Conservation (phyloP, 805 yeast genomes). For the Metschnikowia proteae region DNA sequence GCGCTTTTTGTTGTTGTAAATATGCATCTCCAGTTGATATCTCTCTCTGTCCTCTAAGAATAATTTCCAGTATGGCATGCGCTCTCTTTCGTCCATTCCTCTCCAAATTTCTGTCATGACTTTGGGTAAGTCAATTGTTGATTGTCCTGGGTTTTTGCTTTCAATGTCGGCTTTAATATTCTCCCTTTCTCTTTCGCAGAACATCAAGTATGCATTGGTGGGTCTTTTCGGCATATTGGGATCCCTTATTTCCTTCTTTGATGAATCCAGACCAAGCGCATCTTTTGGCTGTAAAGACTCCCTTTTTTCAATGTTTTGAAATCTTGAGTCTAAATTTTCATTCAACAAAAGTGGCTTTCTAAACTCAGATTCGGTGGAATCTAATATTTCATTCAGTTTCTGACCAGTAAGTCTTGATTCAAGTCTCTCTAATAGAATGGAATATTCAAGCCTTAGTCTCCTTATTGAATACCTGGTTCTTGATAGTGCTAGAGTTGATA, state of each 20-base stretch:
- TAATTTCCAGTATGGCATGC: slow-evolving; percentile 67
- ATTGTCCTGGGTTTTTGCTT: slow-evolving; percentile 43
- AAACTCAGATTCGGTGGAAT: slow-evolving; percentile 37
- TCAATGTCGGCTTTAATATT: slow-evolving; percentile 57
- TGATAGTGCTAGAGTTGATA: slow-evolving; percentile 68
- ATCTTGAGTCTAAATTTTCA: slow-evolving; percentile 23
- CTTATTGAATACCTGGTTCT: slow-evolving; percentile 74
- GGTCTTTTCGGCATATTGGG: slow-evolving; percentile 88
- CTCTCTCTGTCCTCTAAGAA: slow-evolving; percentile 77
- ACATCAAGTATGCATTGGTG: slow-evolving; percentile 81
- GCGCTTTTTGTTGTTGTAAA: slow-evolving; percentile 30
- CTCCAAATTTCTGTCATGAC: slow-evolving; percentile 88
- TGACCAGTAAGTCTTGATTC: slow-evolving; percentile 39
- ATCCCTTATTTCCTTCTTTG: slow-evolving; percentile 43
- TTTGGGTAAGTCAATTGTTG: slow-evolving; percentile 60
- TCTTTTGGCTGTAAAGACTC: slow-evolving; percentile 5
- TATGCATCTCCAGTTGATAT: slow-evolving; percentile 68
- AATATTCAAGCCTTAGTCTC: slow-evolving; percentile 77
- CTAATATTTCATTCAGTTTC: slow-evolving; percentile 20
- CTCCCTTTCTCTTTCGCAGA: slow-evolving; percentile 84
- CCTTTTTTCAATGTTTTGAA: slow-evolving; percentile 13
- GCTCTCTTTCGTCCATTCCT: slow-evolving; percentile 59
- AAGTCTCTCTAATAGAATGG: slow-evolving; percentile 72
- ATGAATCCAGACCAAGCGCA: slow-evolving; percentile 19
- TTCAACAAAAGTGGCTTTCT: slow-evolving; percentile 37